Evolutionary conservation across 2,329 filamentous ascomycete genomes (phyloP).

Genomic region (Cytospora mali): DNA sequence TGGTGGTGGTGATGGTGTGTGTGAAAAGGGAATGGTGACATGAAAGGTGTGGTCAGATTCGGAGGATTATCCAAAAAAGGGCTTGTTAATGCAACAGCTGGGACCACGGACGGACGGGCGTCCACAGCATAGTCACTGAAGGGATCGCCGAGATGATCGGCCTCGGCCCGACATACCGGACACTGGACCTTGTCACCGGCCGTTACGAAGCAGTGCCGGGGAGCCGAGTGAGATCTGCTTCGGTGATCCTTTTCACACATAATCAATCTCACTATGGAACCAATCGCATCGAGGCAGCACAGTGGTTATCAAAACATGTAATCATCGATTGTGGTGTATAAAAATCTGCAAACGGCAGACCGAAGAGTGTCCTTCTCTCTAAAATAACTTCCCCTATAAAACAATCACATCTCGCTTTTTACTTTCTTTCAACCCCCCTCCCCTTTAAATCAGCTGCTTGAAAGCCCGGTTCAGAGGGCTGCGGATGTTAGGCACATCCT

Average conservation of each 20-base stretch:
- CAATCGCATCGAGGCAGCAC: background rate
- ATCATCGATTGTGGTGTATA: constrained; percentile 18
- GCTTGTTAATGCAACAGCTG: background rate
- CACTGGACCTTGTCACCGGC: background rate
- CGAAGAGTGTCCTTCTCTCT: constrained; percentile 13
- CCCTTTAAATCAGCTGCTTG: constrained; percentile 89
- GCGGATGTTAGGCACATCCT: constrained; percentile 85
- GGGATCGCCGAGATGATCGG: background rate
- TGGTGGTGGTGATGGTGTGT: background rate
- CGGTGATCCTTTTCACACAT: background rate
- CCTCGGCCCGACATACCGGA: background rate
- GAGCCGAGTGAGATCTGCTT: background rate
- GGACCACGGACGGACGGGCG: background rate
- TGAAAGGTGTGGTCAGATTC: background rate
- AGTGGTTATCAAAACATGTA: background rate
- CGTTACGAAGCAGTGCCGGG: background rate
- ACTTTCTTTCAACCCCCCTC: constrained; percentile 22
- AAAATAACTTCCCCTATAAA: background rate
- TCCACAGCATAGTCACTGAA: background rate
- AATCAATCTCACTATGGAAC: background rate
- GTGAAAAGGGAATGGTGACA: background rate
- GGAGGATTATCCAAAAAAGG: background rate
- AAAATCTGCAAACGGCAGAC: constrained; percentile 1
- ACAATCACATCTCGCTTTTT: constrained; percentile 17
- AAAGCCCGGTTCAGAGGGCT: constrained; percentile 97